These are phyloP conservation scores for Pseudoperonospora humuli DNA, from an alignment of 352 stramenopile species.

Conservation along the genomic window DNA sequence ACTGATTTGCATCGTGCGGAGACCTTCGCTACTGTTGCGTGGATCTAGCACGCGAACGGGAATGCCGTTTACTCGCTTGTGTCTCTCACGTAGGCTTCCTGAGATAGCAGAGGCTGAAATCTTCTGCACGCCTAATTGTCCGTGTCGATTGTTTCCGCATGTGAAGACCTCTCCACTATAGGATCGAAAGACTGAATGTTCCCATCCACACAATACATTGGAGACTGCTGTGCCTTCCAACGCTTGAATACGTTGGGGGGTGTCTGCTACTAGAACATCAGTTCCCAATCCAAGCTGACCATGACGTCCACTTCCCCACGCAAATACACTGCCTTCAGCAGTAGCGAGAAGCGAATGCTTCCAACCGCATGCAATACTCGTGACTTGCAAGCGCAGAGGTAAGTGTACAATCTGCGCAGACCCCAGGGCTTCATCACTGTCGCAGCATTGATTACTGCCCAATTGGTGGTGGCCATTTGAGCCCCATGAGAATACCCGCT, in stretches of 20 bases:
- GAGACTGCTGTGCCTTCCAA: constrained; percentile 16
- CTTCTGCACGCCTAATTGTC: constrained; percentile 42
- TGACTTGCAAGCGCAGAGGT: constrained; percentile 22
- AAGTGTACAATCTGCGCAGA: constrained; percentile 15
- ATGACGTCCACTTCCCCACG: constrained; percentile 67
- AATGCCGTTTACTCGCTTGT: constrained; percentile 21
- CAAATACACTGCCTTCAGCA: constrained; percentile 35
- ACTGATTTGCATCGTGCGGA: constrained; percentile 30
- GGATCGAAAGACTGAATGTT: constrained; percentile 63
- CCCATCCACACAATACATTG: constrained; percentile 64
- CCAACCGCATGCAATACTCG: constrained; percentile 68
- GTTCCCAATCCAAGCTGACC: constrained; percentile 62
- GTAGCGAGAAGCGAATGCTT: constrained; percentile 70
- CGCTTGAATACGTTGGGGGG: constrained; percentile 22
- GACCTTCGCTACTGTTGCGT: constrained; percentile 1
- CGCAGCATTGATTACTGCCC: constrained; percentile 14
- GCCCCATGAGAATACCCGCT: constrained; percentile 49
- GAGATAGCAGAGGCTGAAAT: not conserved
- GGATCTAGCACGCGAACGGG: constrained; percentile 19
- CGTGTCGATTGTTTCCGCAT: constrained; percentile 73
- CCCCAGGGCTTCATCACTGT: not conserved
- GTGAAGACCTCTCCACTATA: constrained; percentile 31
- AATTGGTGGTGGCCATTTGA: constrained; percentile 43
- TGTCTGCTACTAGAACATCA: constrained; percentile 9
- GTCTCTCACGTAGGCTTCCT: not conserved